These are phyloP conservation scores for Citrullus amarus DNA, from an alignment of 306 rosid genomes.

Conservation along the genomic window DNA sequence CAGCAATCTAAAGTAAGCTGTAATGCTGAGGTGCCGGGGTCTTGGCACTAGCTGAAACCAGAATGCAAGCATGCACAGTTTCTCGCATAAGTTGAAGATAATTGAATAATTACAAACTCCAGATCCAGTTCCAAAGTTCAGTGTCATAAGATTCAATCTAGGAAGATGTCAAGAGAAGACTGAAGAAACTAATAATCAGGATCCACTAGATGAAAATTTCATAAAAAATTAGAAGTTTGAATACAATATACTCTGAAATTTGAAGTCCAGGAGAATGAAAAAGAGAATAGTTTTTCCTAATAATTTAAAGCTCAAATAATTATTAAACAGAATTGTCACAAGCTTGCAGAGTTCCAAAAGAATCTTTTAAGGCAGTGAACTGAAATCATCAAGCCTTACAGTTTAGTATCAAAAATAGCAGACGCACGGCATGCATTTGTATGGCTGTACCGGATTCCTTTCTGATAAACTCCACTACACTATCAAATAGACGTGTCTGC, in stretches of 20 bases:
- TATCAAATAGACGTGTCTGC: slow-evolving; percentile 38
- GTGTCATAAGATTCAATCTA: background rate
- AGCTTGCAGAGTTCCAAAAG: background rate
- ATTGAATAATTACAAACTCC: background rate
- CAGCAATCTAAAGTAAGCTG: background rate
- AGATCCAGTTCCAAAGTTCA: background rate
- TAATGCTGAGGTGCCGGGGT: background rate
- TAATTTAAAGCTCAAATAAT: background rate
- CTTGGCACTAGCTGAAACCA: background rate
- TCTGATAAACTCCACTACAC: slow-evolving; percentile 46
- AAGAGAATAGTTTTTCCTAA: background rate
- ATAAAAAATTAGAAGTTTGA: background rate
- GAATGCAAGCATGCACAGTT: background rate
- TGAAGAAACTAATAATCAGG: background rate
- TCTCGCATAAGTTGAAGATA: background rate
- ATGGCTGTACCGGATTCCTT: slow-evolving; percentile 62
- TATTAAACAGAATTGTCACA: background rate
- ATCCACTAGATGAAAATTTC: background rate
- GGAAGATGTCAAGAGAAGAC: background rate
- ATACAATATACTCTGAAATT: background rate
- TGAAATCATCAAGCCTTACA: slow-evolving; percentile 41
- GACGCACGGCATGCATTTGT: slow-evolving; percentile 45
- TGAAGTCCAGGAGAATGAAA: background rate
- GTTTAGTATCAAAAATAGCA: slow-evolving; percentile 59
- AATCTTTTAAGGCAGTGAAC: background rate